phyloP scores from a whole-genome alignment of 2,329 filamentous ascomycete genomes.

The Penicillium decumbens region DNA sequence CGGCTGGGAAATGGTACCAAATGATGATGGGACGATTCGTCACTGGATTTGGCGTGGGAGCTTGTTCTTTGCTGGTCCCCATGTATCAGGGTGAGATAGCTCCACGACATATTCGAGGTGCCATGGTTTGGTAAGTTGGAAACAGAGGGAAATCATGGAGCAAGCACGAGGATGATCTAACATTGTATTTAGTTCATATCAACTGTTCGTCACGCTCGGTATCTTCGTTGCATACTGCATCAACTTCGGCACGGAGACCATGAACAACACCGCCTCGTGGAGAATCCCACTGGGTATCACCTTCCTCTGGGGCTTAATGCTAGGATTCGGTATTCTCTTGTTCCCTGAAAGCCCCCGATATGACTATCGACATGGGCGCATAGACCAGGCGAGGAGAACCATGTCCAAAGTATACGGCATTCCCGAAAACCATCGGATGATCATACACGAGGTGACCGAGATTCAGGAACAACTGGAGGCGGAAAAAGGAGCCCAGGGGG shows the following conservation, averaged over 20 bases:
- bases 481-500: constrained; percentile 36
- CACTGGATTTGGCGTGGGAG: constrained; percentile 45
- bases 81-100: constrained; percentile 47
- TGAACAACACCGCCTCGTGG: constrained; percentile 44
- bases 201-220: constrained; percentile 47
- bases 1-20: constrained; percentile 39
- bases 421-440: constrained; percentile 50
- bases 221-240: constrained; percentile 47
- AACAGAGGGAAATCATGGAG: too few species aligned
- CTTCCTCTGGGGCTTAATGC: constrained; percentile 53
- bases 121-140: constrained; percentile 35
- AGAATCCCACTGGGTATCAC: constrained; percentile 53
- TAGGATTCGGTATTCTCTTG: constrained; percentile 52
- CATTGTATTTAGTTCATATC: constrained; percentile 36
- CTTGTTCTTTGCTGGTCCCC: constrained; percentile 42
- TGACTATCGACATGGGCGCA: constrained; percentile 53
- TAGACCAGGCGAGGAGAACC: constrained; percentile 49
- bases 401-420: constrained; percentile 55
- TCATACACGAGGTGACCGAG: constrained; percentile 52
- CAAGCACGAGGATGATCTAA: background rate
- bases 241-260: constrained; percentile 42
- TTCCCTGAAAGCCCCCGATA: constrained; percentile 56
- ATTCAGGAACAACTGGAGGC: constrained; percentile 55
- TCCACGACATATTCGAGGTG: constrained; percentile 45
- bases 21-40: constrained; percentile 43